phyloP scores from a whole-genome alignment of 345 rosid species.

The Eucalyptus camaldulensis region DNA sequence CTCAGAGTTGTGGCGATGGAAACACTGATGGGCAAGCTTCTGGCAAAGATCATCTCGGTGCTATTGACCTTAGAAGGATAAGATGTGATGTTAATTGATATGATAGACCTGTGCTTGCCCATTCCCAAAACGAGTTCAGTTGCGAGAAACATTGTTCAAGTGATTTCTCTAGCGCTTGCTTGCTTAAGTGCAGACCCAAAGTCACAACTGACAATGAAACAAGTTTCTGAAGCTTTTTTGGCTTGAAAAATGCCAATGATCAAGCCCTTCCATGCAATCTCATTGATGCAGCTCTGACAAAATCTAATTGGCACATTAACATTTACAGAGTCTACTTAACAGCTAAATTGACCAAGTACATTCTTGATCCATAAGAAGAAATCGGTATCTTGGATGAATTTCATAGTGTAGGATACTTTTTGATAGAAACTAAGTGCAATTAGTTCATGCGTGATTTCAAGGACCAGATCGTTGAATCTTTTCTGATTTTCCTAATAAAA shows the following conservation, averaged over 20 bases:
- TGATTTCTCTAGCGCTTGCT: neutral
- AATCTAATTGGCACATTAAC: neutral
- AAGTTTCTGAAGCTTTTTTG: neutral
- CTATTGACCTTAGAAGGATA: neutral
- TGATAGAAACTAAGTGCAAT: no score
- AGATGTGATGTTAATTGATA: neutral
- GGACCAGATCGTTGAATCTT: neutral
- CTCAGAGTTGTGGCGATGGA: conserved; percentile 4
- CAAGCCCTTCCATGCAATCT: neutral
- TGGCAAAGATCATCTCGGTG: neutral
- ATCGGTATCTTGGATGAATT: no score
- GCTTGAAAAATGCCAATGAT: neutral
- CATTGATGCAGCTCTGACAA: neutral
- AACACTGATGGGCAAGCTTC: conserved; percentile 3
- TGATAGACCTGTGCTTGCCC: neutral
- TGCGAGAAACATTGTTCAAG: neutral
- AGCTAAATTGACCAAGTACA: no score
- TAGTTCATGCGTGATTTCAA: no score
- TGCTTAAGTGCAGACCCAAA: neutral
- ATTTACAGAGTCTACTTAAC: neutral
- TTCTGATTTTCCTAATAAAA: neutral
- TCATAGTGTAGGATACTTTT: no score
- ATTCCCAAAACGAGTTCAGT: neutral
- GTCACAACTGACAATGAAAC: neutral
- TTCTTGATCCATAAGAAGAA: no score